A percentile compares a stretch with the other conserved stretches of the same genome.
phyloP scores from a whole-genome alignment of 2,329 filamentous ascomycete genomes.

The Bipolaris gigantea region DNA sequence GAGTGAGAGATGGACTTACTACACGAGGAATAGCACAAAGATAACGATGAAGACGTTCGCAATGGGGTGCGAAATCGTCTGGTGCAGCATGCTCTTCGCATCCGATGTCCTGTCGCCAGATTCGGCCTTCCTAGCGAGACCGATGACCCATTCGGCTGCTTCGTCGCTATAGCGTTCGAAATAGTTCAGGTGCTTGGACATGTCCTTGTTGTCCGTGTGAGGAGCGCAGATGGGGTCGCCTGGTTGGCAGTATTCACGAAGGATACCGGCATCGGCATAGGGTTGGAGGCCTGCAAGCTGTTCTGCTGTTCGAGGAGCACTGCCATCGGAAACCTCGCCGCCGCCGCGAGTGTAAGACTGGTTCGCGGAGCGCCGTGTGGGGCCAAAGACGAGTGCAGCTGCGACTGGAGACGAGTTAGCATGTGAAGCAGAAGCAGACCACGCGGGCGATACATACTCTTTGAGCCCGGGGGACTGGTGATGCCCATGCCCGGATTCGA shows the following conservation, averaged over 20 bases:
- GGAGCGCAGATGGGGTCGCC: conserved; percentile 64
- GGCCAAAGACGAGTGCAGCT: conserved; percentile 28
- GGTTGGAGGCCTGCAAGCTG: conserved; percentile 27
- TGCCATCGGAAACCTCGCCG: conserved; percentile 26
- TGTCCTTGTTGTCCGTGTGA: conserved; percentile 51
- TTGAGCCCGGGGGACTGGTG: conserved; percentile 25
- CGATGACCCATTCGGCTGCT: conserved; percentile 28
- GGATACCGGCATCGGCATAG: conserved; percentile 48
- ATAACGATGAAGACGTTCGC: conserved; percentile 28
- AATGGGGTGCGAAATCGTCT: conserved; percentile 27
- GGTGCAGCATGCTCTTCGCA: conserved; percentile 22
- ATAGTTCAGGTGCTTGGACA: conserved; percentile 62
- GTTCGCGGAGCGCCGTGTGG: conserved; percentile 30
- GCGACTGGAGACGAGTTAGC: conserved; percentile 23
- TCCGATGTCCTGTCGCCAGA: conserved; percentile 11
- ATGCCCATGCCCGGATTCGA: conserved; percentile 27
- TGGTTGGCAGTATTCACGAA: conserved; percentile 66
- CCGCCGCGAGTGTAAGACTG: conserved; percentile 28
- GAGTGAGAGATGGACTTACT: conserved; percentile 24
- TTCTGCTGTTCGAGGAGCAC: conserved; percentile 24
- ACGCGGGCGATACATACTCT: conserved; percentile 11
- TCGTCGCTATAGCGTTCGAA: conserved; percentile 42
- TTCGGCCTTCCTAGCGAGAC: conserved; percentile 22
- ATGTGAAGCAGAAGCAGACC: neutral
- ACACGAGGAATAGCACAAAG: conserved; percentile 21